Evolutionary conservation across 2,329 filamentous ascomycete species (phyloP), one percentile per base, ranked within the genome.

Genomic region (Xylariaceae sp.): DNA sequence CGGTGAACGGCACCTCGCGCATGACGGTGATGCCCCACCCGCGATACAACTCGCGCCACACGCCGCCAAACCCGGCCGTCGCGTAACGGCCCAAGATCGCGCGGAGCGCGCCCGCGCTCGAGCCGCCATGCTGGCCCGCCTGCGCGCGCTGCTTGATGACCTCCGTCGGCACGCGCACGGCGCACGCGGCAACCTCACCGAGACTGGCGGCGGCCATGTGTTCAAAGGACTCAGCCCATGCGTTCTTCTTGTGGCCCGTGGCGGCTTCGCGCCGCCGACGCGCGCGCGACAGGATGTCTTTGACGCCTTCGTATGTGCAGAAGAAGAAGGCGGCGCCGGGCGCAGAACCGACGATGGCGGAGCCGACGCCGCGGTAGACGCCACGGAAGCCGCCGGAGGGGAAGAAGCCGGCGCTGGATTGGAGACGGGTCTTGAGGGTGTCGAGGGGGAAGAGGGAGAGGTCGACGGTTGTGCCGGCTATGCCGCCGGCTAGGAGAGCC

Each of bases 271-370:
- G 41, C 50, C 52, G 49, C 53, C 54, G 49, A 34, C 59, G 49
- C 11, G 62, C 53, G 37, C 56, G 60, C 44, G 62, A 59, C 2
- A 64, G 18, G 0, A 58, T 6, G 34, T 60, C 70, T 74, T 92
- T 96, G 54, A 88, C 79, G 55, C 82, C 80, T 76, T 97, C 92
- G 79, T 96, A 96, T 55, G 91, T 94, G 72, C 90, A 89, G 83
- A 99, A 99, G 85, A 99, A 99, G 71, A 96, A 89, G 49, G 94
- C 93, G 1, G 95, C 94, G 58, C 92, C 91, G 0, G 94, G 94
- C 0, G 94, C 93, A 51, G 90, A 96, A 35, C 95, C 94, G 59
- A 97, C 87, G 54, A 97, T 80, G 0, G 92, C 92, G 59, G 86
- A 90, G 53, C 93, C 94, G 13, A 99, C 86, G 72, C 94, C 94